Base-by-base conservation (phyloP, 2,329 filamentous ascomycete species). In the Chaetomium sp. region DNA sequence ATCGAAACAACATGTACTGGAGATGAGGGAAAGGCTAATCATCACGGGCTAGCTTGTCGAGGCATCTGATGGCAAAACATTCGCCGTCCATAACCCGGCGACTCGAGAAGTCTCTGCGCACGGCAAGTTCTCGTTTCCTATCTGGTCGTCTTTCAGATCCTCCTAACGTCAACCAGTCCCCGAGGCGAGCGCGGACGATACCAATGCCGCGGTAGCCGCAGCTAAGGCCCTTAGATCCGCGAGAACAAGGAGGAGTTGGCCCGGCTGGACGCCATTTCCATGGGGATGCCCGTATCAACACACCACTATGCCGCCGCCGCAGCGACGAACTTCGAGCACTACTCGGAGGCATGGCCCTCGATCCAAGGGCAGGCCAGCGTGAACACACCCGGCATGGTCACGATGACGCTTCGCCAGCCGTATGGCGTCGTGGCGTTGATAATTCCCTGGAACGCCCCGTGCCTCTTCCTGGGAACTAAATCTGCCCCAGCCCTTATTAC, bases 361-460 rank as follows among this genome's bases (percentile, higher is more conserved):
- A 72, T 75, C 33, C 71, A 76, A 59, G 77, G 78, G 27, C 69
- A 72, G 49, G 71, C 74, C 1, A 75, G 72, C 51, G 62, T 79
- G 35, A 74, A 79, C 62, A 78, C 74, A 0, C 76, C 77, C 0
- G 76, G 76, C 4, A 70, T 71, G 54, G 59, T 79, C 11, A 75
- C 66, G 52, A 65, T 80, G 67, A 74, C 74, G 12, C 61, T 77
- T 0, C 72, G 73, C 11, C 76, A 81, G 64, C 79, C 78, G 0
- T 74, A 71, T 43, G 78, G 78, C n/a, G 77, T 81, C 2, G 75
- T 73, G 0, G 80, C 72, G 1, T 71, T 71, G n/a, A 84, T 85
- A 53, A 79, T 82, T 50, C 80, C 80, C 0, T 84, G 80, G 79
- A 82, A 83, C 59, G 72, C 71, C 0, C 74, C 79, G 0, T 60